phyloP scores from a whole-genome alignment of 768 basidiomycete species.

The Mycena crocata region DNA sequence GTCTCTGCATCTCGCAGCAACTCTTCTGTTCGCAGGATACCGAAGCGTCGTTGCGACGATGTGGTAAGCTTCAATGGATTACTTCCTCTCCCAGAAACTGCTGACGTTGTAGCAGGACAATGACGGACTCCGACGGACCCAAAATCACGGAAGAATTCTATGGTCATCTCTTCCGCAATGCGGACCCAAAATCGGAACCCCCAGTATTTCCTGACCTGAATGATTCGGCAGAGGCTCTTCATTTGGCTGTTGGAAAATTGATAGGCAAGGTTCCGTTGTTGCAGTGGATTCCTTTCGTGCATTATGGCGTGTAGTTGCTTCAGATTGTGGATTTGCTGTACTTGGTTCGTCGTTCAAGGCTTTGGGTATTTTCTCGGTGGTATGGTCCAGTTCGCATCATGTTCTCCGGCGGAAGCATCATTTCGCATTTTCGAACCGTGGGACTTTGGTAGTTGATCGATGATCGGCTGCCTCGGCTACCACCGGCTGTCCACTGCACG shows the following conservation, averaged over 20 bases:
- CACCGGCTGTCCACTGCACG: too few species aligned
- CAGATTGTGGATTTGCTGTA: too few species aligned
- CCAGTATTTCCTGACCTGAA: background rate
- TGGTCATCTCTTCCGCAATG: constrained; percentile 17
- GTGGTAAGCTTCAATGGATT: constrained; percentile 41
- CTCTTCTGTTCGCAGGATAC: constrained; percentile 43
- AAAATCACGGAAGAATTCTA: constrained; percentile 28
- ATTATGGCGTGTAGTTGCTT: constrained; percentile 7
- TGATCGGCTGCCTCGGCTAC: too few species aligned
- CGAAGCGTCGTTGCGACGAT: constrained; percentile 45
- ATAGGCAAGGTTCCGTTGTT: background rate
- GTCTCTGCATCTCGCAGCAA: constrained; percentile 45
- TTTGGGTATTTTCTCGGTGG: too few species aligned
- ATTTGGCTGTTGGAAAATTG: background rate
- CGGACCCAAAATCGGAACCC: background rate
- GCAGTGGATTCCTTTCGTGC: constrained; percentile 1
- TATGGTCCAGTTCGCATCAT: too few species aligned
- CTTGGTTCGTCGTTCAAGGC: too few species aligned
- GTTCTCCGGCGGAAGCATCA: too few species aligned
- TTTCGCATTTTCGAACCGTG: too few species aligned
- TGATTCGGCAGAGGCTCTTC: background rate
- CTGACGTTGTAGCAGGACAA: constrained; percentile 14
- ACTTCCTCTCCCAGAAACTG: background rate
- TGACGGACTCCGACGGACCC: constrained; percentile 31
- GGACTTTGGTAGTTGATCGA: too few species aligned